Evolutionary conservation across 306 rosid species (phyloP), one percentile per base, ranked within the genome.

Genomic region (Trifolium repens): DNA sequence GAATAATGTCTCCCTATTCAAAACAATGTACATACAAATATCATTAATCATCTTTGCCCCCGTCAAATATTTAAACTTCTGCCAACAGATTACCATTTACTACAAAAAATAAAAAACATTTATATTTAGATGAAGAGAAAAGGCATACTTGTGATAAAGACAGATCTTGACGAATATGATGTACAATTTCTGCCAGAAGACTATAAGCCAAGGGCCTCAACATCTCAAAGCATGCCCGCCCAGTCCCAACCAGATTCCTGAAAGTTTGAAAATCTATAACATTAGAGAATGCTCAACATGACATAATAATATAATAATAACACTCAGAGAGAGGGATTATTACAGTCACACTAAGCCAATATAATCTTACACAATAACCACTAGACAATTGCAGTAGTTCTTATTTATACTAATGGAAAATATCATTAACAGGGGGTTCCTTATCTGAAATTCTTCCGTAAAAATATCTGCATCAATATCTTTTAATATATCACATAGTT

Each of bases 171-270:
- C 99, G 90, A 89, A 96, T 98, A 89, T 96, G 98, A 84, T 96
- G 99, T 77, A 96, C 99, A 80, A 96, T 96, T 88, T 92, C 99
- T 69, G 99, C 99, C 70, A 96, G 85, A 77, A 96, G 87, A 87
- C 98, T 96, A 79, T 92, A 96, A 77, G 99, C 99, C 87, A 96
- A 81, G 52, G 99, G 99, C 74, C 99, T 87, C 86, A 92, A 77
- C 1, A 97, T 89, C 89, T 96, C 99, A 79, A 92, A 96, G 92
- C 99, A 96, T 57, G 99, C 98, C 58, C 97, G 88, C 53, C 99
- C 99, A 71, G 92, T 85, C 80, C 99, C 99, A 73, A 96, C 98
- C 60, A 96, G 85, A 81, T 90, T 96, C 90, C 99, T 96, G 81
- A 62, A 81, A 81, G 17, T 71, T 68, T 49, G 37, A 78, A 43